Evolutionary conservation across 257 asterid genomes (phyloP).

Genomic region (Paulownia fortunei): DNA sequence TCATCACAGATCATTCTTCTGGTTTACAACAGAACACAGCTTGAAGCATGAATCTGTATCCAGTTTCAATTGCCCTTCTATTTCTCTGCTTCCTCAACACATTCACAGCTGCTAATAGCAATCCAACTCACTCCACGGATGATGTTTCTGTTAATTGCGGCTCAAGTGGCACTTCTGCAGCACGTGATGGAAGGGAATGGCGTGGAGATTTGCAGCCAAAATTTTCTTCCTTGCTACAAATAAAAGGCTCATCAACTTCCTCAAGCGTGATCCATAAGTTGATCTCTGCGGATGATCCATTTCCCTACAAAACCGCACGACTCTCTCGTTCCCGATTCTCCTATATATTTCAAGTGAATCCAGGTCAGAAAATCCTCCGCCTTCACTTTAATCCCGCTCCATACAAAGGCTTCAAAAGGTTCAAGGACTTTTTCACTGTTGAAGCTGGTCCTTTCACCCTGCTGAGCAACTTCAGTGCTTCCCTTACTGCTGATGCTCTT

Average conservation of each 20-base stretch:
- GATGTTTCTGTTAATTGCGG: slow-evolving; percentile 46
- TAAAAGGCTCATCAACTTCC: slow-evolving; percentile 39
- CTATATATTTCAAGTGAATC: background rate
- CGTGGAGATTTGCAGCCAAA: slow-evolving; percentile 32
- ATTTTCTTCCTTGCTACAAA: background rate
- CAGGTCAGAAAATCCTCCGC: slow-evolving; percentile 37
- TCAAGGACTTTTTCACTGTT: slow-evolving; percentile 17
- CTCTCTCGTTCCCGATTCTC: slow-evolving; percentile 22
- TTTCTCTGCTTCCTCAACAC: background rate
- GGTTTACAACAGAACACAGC: background rate
- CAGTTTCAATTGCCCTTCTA: background rate
- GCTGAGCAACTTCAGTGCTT: slow-evolving; percentile 40
- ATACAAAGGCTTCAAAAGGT: slow-evolving; percentile 13
- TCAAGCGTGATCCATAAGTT: slow-evolving; percentile 25
- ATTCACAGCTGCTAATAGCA: background rate
- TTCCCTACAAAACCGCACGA: slow-evolving; percentile 28
- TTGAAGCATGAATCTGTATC: background rate
- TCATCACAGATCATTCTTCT: background rate
- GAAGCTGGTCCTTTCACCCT: slow-evolving; percentile 37
- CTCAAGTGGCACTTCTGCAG: slow-evolving; percentile 31
- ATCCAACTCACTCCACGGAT: slow-evolving; percentile 21
- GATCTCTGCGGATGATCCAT: slow-evolving; percentile 1
- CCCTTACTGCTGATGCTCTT: slow-evolving; percentile 32
- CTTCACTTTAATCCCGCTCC: slow-evolving; percentile 34
- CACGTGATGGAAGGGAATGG: slow-evolving; percentile 41